Evolutionary conservation across 176 grass and related monocot genomes (phyloP).

Genomic region (Stipa capillata): DNA sequence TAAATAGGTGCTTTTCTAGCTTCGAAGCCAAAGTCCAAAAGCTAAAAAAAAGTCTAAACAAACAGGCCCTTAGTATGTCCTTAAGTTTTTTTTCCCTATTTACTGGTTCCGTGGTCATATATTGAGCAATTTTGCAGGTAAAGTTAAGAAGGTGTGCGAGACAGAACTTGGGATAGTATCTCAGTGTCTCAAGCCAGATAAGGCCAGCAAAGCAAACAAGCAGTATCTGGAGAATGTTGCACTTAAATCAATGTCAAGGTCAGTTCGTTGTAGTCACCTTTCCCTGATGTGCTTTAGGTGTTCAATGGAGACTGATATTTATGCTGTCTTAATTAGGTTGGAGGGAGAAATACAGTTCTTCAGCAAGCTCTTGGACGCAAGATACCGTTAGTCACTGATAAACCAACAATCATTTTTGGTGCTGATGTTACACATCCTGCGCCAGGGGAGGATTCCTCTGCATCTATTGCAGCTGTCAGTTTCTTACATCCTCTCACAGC

Average conservation of each 20-base stretch:
- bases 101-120: background rate
- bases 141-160: constrained; percentile 68
- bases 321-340: constrained; percentile 31
- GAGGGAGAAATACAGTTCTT: constrained; percentile 65
- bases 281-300: background rate
- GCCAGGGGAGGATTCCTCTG: constrained; percentile 53
- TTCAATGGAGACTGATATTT: background rate
- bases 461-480: constrained; percentile 62
- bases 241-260: constrained; percentile 95
- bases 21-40: too few relatives aligned
- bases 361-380: background rate
- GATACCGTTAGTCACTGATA: constrained; percentile 32
- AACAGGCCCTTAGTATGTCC: background rate
- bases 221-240: constrained; percentile 68
- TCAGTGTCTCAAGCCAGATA: constrained; percentile 46
- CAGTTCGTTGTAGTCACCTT: background rate
- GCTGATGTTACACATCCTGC: constrained; percentile 76
- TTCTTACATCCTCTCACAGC: background rate
- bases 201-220: constrained; percentile 19
- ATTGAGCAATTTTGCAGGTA: constrained; percentile 35
- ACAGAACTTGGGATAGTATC: constrained; percentile 79
- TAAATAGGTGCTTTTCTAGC: too few relatives aligned
- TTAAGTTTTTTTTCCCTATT: background rate
- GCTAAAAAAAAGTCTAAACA: too few relatives aligned
- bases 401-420: constrained; percentile 62